Evolutionary conservation across 192 early-diverging fungal species (phyloP), one percentile per base, ranked within the genome.

Genomic region (Mortierella alpina): DNA sequence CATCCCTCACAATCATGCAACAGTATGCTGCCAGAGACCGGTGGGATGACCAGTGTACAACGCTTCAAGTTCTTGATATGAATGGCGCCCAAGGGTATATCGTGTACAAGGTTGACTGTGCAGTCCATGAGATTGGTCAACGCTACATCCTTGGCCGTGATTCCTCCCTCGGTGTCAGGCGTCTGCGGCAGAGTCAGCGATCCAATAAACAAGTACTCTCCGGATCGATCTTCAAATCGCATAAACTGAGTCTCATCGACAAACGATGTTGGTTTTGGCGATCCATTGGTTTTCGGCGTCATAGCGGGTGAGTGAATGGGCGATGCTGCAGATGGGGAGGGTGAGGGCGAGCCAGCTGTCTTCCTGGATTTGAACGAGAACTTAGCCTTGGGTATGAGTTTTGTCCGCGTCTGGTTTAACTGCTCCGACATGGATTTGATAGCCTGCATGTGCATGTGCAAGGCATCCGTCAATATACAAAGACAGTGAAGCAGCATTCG

Each of bases 281-380:
- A 63, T 17, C 40, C 56, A 10, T 39, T 31, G 18, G 41, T 42
- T n/a, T 54, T 70, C 17, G 59, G 39, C 23, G 71, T 49, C 15
- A 41, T 63, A 9, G 40, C 23, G 11, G 49, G 49, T 2, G 18
- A 54, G 6, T 42, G 42, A 54, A 48, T 59, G 48, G 42, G 23
- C 23, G 70, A n/a, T 14, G 22, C 44, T 44, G 64, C 20, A 18
- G 54, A 17, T 53, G 48, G 7, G 18, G 66, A 11, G 20, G 66
- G 41, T 6, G 60, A 44, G 45, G 67, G 14, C 7, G 51, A 66
- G 4, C 14, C 42, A 13, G 73, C 53, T 12, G 70, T 49, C 40
- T 83, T 85, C 45, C 87, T 77, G 11, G 86, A 86, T 74, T 91
- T 91, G 80, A 93, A 93, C 1, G 92, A 91, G 61, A 93, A 93